Conservation (phyloP, 768 basidiomycete genomes). For the Filobasidium wieringae region DNA sequence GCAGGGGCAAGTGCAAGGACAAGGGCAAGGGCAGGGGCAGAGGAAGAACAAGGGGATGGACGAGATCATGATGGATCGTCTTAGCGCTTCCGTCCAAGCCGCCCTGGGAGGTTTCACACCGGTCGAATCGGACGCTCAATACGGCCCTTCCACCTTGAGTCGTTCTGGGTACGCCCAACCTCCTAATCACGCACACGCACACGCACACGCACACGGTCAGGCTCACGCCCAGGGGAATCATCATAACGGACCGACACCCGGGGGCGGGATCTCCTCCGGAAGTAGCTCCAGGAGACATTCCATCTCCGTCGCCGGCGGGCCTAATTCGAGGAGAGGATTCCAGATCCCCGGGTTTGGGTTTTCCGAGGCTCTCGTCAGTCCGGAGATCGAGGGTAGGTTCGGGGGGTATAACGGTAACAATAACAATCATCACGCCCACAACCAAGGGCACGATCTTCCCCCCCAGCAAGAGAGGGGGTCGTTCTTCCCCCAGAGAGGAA, state of each 20-base stretch:
- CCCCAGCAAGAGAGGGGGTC: neutral
- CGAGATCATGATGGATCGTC: conserved; percentile 3
- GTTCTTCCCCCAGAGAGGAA: neutral
- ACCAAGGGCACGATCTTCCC: neutral
- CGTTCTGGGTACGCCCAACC: neutral
- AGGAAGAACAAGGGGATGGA: conserved; percentile 2
- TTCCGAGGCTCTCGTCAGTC: conserved; percentile 4
- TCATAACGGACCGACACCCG: neutral
- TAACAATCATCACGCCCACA: conserved; percentile 1
- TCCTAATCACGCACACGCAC: neutral
- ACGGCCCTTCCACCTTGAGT: neutral
- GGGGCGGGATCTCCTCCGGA: conserved; percentile 17
- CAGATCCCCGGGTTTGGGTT: conserved; percentile 21
- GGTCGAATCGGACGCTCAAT: neutral
- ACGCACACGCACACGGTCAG: neutral
- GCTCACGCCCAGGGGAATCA: neutral
- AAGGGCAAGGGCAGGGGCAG: too few species aligned
- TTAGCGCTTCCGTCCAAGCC: conserved; percentile 6
- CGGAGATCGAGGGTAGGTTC: neutral
- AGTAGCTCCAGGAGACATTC: conserved; percentile 30
- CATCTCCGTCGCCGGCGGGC: conserved; percentile 34
- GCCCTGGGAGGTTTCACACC: neutral
- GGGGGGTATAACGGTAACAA: neutral
- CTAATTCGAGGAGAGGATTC: conserved; percentile 29
- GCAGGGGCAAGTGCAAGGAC: neutral